These are phyloP conservation scores for Acmispon strigosus DNA, from an alignment of 306 rosid genomes.

Conservation along the genomic window DNA sequence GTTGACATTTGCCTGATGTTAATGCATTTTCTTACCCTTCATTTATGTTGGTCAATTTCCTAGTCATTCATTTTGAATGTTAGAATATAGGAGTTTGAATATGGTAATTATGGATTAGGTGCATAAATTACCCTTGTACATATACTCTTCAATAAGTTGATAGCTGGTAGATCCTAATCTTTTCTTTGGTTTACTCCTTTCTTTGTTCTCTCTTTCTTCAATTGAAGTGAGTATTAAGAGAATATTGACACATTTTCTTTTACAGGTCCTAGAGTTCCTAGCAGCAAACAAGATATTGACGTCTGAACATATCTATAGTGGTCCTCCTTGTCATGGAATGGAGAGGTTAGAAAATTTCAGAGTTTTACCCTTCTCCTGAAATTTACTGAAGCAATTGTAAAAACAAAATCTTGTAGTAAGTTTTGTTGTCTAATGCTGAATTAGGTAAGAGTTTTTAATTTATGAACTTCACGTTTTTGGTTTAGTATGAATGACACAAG, in stretches of 20 bases:
- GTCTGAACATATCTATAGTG: slow-evolving; percentile 69
- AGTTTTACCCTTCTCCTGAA: not conserved
- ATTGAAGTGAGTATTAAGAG: not conserved
- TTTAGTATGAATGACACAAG: slow-evolving; percentile 8
- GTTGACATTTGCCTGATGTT: not conserved
- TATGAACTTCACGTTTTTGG: not conserved
- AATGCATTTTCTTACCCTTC: slow-evolving; percentile 1
- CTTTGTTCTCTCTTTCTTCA: not conserved
- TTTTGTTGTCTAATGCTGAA: not conserved
- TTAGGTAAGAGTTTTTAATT: not conserved
- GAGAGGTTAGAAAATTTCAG: slow-evolving; percentile 66
- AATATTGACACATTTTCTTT: slow-evolving; percentile 4
- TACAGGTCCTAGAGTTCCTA: slow-evolving; percentile 80
- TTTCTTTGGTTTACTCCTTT: not conserved
- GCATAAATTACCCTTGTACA: not conserved
- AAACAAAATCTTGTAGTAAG: not conserved
- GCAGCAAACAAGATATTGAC: slow-evolving; percentile 73
- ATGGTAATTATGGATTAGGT: not conserved
- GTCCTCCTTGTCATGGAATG: slow-evolving; percentile 92
- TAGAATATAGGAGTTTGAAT: not conserved
- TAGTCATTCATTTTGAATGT: not conserved
- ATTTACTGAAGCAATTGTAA: not conserved
- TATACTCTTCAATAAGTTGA: not conserved
- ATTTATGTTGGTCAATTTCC: not conserved
- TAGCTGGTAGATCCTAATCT: not conserved